phyloP scores from a whole-genome alignment of 2,329 filamentous ascomycete species.

The Colletotrichum orbiculare region DNA sequence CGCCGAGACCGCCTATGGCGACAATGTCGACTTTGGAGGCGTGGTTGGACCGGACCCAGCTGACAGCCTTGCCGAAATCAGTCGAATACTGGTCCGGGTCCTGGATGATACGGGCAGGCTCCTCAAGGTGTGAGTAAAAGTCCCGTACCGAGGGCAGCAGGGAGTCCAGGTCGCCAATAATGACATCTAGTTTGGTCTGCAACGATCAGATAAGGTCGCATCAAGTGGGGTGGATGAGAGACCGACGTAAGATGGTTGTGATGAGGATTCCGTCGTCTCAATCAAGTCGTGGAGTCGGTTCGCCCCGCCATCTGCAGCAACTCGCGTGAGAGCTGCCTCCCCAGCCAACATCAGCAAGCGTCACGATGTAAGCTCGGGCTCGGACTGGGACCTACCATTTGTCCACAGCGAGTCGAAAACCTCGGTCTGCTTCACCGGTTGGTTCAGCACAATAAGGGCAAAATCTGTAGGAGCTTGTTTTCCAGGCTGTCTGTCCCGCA shows the following conservation, averaged over 20 bases:
- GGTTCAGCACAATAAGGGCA: slow-evolving; percentile 63
- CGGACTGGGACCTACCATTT: slow-evolving; percentile 52
- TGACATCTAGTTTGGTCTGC: slow-evolving; percentile 72
- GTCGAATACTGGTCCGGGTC: slow-evolving; percentile 88
- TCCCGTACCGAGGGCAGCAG: slow-evolving; percentile 69
- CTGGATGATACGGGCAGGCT: slow-evolving; percentile 69
- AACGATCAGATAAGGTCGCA: not conserved
- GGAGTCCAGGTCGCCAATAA: slow-evolving; percentile 94
- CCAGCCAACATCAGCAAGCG: slow-evolving; percentile 38
- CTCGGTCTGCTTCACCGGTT: slow-evolving; percentile 58
- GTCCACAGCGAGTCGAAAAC: slow-evolving; percentile 63
- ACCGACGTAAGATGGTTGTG: slow-evolving; percentile 18
- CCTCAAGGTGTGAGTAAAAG: slow-evolving; percentile 71
- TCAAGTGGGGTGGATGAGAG: not conserved
- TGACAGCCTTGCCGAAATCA: slow-evolving; percentile 88
- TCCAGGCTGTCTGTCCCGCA: slow-evolving; percentile 44
- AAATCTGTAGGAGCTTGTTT: slow-evolving; percentile 46
- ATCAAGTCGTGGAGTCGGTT: slow-evolving; percentile 72
- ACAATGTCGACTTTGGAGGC: slow-evolving; percentile 70
- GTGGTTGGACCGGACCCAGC: slow-evolving; percentile 61
- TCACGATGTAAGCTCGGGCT: not conserved
- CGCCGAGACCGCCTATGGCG: slow-evolving; percentile 85
- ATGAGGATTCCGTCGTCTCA: slow-evolving; percentile 3
- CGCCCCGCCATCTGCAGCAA: slow-evolving; percentile 93
- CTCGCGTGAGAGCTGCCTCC: slow-evolving; percentile 67